Evolutionary conservation across 1,284 basidiomycete species (phyloP).

Genomic region (Laetiporus sulphureus): DNA sequence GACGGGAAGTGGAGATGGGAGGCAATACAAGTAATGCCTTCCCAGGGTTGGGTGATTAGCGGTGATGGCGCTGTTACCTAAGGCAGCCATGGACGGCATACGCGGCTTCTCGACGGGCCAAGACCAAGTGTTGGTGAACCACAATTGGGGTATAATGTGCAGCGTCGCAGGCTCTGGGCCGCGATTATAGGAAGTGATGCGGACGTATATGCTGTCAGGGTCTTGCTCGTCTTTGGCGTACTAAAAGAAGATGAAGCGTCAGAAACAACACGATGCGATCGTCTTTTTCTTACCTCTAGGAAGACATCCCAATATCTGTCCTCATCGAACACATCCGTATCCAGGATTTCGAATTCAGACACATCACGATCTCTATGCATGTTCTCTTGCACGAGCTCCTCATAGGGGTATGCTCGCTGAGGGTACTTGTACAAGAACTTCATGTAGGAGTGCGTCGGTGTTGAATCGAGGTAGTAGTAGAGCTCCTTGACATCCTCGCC

Average conservation of each 20-base stretch:
- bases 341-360: conserved; percentile 88
- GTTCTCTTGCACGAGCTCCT: conserved; percentile 86
- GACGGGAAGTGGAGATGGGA: conserved; percentile 88
- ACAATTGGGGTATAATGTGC: conserved; percentile 92
- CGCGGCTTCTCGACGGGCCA: conserved; percentile 82
- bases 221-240: conserved; percentile 97
- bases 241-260: conserved; percentile 32
- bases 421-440: conserved; percentile 99
- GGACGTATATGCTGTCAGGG: conserved; percentile 83
- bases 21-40: conserved; percentile 80
- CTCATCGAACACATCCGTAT: conserved; percentile 89
- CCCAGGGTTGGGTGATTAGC: conserved; percentile 72
- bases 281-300: conserved; percentile 62
- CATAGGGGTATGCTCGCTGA: conserved; percentile 88
- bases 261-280: background rate
- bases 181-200: conserved; percentile 95
- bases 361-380: conserved; percentile 80
- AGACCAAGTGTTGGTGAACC: conserved; percentile 98
- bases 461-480: conserved; percentile 97
- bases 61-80: conserved; percentile 60
- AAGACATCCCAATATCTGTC: conserved; percentile 98
- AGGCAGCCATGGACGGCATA: conserved; percentile 65
- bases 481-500: conserved; percentile 99
- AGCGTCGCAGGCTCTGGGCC: conserved; percentile 94
- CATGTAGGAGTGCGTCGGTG: conserved; percentile 99